Evolutionary conservation across 805 yeast species (phyloP), one percentile per base, ranked within the genome.

Genomic region (Blastobotrys attinorum): DNA sequence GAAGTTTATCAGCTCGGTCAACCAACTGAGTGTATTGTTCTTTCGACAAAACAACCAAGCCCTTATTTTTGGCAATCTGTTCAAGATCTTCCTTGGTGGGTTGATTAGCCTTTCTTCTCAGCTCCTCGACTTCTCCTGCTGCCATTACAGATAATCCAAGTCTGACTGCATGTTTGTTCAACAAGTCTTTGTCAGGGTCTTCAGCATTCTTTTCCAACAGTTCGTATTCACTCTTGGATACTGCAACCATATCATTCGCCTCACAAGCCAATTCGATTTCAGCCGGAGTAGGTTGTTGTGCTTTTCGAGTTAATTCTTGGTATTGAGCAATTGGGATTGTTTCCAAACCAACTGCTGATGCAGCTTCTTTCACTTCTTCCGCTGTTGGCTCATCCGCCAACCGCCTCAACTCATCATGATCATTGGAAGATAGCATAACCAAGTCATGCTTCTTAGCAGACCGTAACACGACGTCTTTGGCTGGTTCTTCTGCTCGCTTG

Each of bases 71-170:
- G 20, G 67, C 63, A 44, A 53, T 51, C 13, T 38, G 22, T 31
- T 48, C 55, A 11, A 57, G 44, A n/a, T 48, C 55, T 11, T 31
- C 46, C 20, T 53, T 41, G 36, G 51, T 18, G 46, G 62, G 60
- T 37, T 57, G 40, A 48, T 58, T 47, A 40, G 58, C 57, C 45
- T 60, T 61, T 2, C 40, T 18, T n/a, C 39, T 22, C 37, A 57
- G 50, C 6, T 47, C 47, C 6, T 46, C 50, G 18, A 48, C 40
- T 5, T 55, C 55, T n/a, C 22, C 43, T 2, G 21, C 44, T 3
- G 51, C 37, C n/a, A 56, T 43, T n/a, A 47, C 39, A 3, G 44
- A 45, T 29, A 51, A 40, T 4, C 52, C 55, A 20, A 42, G 43
- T 4, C 48, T 47, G 20, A 39, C 31, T 16, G 51, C 49, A 27